Conservation (phyloP, 179 eudicot species). For the Pouteria campechiana region DNA sequence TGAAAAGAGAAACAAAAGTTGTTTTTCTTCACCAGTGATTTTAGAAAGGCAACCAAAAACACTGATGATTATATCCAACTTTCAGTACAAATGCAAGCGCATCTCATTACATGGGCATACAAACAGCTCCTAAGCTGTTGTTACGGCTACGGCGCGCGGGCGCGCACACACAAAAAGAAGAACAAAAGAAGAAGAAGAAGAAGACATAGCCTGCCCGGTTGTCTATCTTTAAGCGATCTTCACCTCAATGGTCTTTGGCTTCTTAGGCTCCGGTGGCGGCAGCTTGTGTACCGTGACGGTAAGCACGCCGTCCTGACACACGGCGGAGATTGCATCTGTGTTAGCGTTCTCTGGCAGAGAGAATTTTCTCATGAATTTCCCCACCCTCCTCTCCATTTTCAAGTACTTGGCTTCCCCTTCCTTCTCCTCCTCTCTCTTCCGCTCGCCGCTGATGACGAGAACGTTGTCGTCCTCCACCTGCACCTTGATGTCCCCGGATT, state of each 20-base stretch:
- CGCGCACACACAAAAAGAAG: too few species aligned
- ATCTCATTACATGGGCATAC: too few species aligned
- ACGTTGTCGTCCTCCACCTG: slow-evolving; percentile 38
- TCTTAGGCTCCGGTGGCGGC: slow-evolving; percentile 38
- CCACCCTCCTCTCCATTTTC: slow-evolving; percentile 41
- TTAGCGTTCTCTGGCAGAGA: slow-evolving; percentile 32
- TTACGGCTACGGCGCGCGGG: too few species aligned
- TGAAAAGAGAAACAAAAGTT: too few species aligned
- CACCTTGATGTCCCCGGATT: slow-evolving; percentile 27
- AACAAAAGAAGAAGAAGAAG: too few species aligned
- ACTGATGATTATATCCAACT: too few species aligned
- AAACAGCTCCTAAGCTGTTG: too few species aligned
- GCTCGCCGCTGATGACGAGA: slow-evolving; percentile 29
- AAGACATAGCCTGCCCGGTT: too few species aligned
- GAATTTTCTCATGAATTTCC: slow-evolving; percentile 41
- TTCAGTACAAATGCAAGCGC: too few species aligned
- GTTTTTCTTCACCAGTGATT: too few species aligned
- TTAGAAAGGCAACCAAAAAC: too few species aligned
- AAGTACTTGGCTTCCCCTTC: slow-evolving; percentile 35
- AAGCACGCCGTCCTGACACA: slow-evolving; percentile 40
- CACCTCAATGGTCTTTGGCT: slow-evolving; percentile 26
- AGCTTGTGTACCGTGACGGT: slow-evolving; percentile 27
- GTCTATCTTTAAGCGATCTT: too few species aligned
- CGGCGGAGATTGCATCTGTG: slow-evolving; percentile 20
- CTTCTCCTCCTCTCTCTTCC: slow-evolving; percentile 27